Conservation (phyloP, 192 early-diverging fungal species). For the Backusella tuberculispora region DNA sequence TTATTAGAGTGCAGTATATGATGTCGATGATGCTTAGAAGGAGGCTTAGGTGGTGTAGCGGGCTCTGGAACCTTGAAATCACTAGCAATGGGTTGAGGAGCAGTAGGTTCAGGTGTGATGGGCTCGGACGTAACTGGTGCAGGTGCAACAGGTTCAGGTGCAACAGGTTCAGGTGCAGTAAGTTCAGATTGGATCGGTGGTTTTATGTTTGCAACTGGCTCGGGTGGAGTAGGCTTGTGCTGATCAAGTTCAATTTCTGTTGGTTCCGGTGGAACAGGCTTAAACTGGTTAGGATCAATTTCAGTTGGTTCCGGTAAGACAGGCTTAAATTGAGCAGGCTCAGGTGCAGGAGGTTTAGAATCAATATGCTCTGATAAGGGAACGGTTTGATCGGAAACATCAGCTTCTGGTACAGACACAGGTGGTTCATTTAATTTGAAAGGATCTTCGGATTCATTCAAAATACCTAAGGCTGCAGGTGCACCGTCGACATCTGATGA, state of each 20-base stretch:
- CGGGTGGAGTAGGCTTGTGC: neutral
- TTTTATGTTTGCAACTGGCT: neutral
- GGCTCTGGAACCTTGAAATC: neutral
- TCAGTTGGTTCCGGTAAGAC: neutral
- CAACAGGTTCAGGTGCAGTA: neutral
- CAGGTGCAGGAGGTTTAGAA: neutral
- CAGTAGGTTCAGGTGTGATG: neutral
- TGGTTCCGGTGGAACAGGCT: neutral
- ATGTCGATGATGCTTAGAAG: neutral
- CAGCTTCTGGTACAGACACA: neutral
- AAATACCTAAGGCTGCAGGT: no score
- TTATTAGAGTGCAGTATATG: neutral
- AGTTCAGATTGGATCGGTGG: neutral
- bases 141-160: neutral
- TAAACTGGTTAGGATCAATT: neutral
- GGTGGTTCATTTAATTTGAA: no score
- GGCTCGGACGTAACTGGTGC: neutral
- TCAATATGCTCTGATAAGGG: neutral
- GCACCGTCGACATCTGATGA: no score
- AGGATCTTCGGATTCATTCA: no score
- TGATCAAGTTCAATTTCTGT: neutral
- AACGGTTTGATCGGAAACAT: neutral
- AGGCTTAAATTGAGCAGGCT: neutral
- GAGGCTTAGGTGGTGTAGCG: neutral
- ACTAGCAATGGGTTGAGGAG: neutral